These are phyloP conservation scores for Salinomyces thailandicus DNA, from an alignment of 2,329 filamentous ascomycete genomes.

Conservation along the genomic window DNA sequence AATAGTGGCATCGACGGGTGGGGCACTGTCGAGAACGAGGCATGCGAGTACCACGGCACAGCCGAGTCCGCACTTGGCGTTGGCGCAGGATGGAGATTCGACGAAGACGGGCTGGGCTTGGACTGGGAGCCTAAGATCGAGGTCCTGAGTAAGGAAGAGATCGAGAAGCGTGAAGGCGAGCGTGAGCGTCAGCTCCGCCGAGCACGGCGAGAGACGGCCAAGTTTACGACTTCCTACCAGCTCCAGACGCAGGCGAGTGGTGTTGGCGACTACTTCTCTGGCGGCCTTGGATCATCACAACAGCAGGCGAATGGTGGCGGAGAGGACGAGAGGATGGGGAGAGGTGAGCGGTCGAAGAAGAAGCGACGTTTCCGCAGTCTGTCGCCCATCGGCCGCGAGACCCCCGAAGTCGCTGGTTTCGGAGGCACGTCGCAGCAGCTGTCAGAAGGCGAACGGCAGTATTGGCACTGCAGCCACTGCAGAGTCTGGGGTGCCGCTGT, in stretches of 20 bases:
- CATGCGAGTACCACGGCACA: conserved; percentile 49
- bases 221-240: conserved; percentile 45
- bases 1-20: conserved; percentile 57
- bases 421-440: conserved; percentile 56
- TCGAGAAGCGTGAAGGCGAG: conserved; percentile 92
- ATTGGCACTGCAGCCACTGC: conserved; percentile 85
- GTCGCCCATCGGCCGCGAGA: conserved; percentile 71
- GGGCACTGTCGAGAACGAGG: conserved; percentile 78
- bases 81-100: conserved; percentile 93
- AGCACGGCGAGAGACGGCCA: conserved; percentile 77
- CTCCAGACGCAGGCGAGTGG: conserved; percentile 39
- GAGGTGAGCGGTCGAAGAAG: conserved; percentile 89
- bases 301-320: conserved; percentile 30
- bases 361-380: conserved; percentile 85
- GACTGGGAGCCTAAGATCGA: conserved; percentile 45
- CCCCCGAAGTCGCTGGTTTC: conserved; percentile 61
- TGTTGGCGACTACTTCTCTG: conserved; percentile 46
- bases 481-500: conserved; percentile 78
- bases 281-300: conserved; percentile 25
- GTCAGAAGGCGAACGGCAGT: conserved; percentile 62
- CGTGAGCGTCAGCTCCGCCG: conserved; percentile 82
- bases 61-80: conserved; percentile 36
- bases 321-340: conserved; percentile 71
- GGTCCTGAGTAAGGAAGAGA: conserved; percentile 80
- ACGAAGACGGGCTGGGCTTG: conserved; percentile 69